Evolutionary conservation across 768 basidiomycete species (phyloP).

Genomic region (Russula ochroleuca): DNA sequence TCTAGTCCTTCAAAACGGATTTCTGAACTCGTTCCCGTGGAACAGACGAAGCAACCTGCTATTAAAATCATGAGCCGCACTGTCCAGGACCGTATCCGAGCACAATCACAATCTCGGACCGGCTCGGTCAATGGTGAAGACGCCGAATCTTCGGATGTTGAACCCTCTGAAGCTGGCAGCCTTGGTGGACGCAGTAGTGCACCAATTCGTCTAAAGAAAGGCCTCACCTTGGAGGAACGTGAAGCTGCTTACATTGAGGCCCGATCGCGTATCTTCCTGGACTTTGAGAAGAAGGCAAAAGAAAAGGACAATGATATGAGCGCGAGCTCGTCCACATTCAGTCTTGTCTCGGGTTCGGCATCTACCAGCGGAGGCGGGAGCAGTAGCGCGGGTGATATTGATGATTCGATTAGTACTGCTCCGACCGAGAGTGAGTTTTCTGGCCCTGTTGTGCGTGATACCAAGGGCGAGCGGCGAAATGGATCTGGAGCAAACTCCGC

Average conservation of each 20-base stretch:
- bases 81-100: constrained; percentile 48
- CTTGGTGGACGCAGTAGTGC: constrained; percentile 61
- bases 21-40: constrained; percentile 72
- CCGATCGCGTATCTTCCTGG: constrained; percentile 81
- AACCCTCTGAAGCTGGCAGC: constrained; percentile 79
- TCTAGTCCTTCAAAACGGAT: constrained; percentile 65
- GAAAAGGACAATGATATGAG: constrained; percentile 67
- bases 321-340: constrained; percentile 71
- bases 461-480: constrained; percentile 48
- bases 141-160: constrained; percentile 69
- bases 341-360: constrained; percentile 64
- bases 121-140: constrained; percentile 74
- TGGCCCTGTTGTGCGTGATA: constrained; percentile 51
- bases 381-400: constrained; percentile 60
- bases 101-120: constrained; percentile 62
- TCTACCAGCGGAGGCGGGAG: constrained; percentile 50
- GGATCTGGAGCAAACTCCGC: constrained; percentile 42
- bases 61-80: constrained; percentile 86
- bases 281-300: constrained; percentile 58
- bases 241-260: constrained; percentile 89
- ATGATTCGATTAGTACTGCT: constrained; percentile 66
- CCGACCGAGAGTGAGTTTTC: constrained; percentile 84
- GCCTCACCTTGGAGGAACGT: constrained; percentile 77
- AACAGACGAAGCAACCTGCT: constrained; percentile 63
- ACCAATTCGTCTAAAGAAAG: constrained; percentile 55